Evolutionary conservation across 352 stramenopile genomes (phyloP).

Genomic region (Blastocystis sp.): DNA sequence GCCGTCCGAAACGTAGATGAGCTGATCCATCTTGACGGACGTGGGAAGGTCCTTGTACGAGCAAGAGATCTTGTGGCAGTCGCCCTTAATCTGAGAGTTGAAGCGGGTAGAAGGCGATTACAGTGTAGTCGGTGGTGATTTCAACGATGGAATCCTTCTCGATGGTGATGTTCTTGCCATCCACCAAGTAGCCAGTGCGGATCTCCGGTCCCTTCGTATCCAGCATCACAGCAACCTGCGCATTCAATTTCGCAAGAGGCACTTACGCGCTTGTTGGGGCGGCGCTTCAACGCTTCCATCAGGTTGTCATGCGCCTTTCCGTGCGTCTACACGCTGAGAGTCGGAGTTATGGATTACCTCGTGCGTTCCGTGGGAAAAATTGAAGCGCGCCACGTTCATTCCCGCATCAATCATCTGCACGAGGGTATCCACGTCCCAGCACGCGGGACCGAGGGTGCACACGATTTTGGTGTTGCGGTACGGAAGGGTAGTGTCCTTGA

Average conservation of each 20-base stretch:
- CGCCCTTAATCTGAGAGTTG: constrained; percentile 76
- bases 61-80: constrained; percentile 84
- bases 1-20: constrained; percentile 89
- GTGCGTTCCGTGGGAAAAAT: constrained; percentile 96
- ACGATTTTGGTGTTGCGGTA: constrained; percentile 94
- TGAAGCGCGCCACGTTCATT: constrained; percentile 94
- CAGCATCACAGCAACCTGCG: constrained; percentile 82
- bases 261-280: constrained; percentile 70
- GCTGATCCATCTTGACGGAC: constrained; percentile 84
- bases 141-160: constrained; percentile 76
- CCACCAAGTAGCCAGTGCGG: constrained; percentile 81
- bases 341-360: constrained; percentile 72
- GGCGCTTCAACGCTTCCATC: constrained; percentile 57
- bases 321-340: constrained; percentile 34
- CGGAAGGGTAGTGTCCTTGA: not conserved
- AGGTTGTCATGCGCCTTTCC: constrained; percentile 63
- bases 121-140: constrained; percentile 84
- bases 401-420: constrained; percentile 85
- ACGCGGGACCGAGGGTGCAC: constrained; percentile 94
- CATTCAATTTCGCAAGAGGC: constrained; percentile 68
- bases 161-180: constrained; percentile 73
- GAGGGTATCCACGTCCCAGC: constrained; percentile 88
- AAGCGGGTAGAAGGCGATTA: not conserved
- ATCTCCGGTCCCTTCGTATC: constrained; percentile 94
- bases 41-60: constrained; percentile 86